A percentile compares a stretch with the other conserved stretches of the same genome.
These are phyloP conservation scores for Bolboschoenoplectus hybrid DNA, from an alignment of 202 grass and related monocot genomes.

Conservation along the genomic window DNA sequence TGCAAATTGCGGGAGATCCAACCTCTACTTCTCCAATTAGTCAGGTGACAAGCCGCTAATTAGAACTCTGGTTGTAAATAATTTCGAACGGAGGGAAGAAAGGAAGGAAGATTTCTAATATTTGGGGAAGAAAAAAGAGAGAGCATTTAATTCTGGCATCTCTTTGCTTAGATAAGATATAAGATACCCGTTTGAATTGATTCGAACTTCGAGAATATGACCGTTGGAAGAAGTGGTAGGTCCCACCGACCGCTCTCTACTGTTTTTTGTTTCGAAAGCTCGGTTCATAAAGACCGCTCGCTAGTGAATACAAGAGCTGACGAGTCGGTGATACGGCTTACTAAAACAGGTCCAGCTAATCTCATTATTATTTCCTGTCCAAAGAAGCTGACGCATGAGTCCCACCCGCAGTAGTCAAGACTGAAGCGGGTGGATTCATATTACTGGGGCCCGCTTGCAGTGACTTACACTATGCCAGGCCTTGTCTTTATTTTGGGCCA, in stretches of 20 bases:
- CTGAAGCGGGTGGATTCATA: too few species aligned
- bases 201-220: conserved; percentile 26
- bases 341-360: background rate
- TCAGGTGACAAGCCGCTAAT: background rate
- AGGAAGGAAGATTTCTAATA: background rate
- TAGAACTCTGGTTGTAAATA: background rate
- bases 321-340: background rate
- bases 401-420: too few species aligned
- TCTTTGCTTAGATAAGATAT: background rate
- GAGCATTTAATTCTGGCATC: background rate
- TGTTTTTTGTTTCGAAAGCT: background rate
- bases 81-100: background rate
- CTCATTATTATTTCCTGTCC: too few species aligned
- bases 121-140: too few species aligned
- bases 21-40: background rate
- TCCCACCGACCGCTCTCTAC: background rate
- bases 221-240: conserved; percentile 2
- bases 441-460: too few species aligned
- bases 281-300: too few species aligned
- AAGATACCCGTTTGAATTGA: background rate
- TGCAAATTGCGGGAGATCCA: background rate
- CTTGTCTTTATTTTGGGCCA: too few species aligned
- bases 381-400: too few species aligned
- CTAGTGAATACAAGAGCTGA: too few species aligned
- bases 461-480: too few species aligned